Conservation (phyloP, 2,329 filamentous ascomycete species). For the Berkeleyomyces basicola region DNA sequence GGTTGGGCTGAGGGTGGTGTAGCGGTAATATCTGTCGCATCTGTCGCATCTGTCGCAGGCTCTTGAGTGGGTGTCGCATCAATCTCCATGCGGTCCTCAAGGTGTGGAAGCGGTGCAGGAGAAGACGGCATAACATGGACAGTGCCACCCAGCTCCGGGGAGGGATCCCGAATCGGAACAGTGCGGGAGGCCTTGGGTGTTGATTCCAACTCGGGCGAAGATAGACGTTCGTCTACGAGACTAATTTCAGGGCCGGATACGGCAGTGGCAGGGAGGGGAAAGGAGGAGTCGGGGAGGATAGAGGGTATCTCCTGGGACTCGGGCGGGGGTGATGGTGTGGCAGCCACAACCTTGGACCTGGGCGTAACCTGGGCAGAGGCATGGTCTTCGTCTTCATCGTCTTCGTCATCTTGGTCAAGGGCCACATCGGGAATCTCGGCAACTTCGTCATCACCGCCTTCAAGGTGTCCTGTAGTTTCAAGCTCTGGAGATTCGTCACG, state of each 20-base stretch:
- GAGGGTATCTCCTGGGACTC: not conserved
- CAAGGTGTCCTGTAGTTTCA: not conserved
- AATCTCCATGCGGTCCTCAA: not conserved
- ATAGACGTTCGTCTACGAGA: not conserved
- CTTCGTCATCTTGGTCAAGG: not conserved
- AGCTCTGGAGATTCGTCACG: not conserved
- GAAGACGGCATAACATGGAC: not conserved
- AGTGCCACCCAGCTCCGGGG: constrained; percentile 2
- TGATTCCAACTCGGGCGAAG: not conserved
- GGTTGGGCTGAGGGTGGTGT: constrained; percentile 5
- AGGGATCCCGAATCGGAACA: not conserved
- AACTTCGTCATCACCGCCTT: not conserved
- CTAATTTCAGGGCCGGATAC: not conserved
- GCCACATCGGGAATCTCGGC: not conserved
- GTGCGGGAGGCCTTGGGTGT: not conserved
- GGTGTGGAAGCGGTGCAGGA: not conserved
- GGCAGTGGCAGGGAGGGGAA: not conserved
- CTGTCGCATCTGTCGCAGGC: not conserved
- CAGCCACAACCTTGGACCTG: not conserved
- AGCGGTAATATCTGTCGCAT: not conserved
- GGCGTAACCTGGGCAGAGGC: not conserved
- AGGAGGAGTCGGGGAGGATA: not conserved
- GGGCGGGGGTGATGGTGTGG: not conserved
- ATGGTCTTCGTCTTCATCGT: not conserved
- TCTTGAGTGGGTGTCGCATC: not conserved